Evolutionary conservation across 805 yeast species (phyloP), one percentile per base, ranked within the genome.

Genomic region (Candida multigemmis): DNA sequence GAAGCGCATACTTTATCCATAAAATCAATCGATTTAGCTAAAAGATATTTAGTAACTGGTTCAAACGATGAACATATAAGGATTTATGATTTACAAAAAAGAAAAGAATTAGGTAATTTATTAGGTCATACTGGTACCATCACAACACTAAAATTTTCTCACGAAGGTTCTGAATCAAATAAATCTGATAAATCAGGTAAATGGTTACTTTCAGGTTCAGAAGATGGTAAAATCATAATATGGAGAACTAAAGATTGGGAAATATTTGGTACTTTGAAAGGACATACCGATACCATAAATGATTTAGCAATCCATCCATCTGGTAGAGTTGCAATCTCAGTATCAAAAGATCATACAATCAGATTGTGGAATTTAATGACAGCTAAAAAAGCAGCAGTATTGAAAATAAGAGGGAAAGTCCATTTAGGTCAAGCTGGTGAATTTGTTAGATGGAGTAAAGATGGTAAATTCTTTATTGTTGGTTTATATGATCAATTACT

Each of bases 201-300:
- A 46, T 91, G 98, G 98, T 65, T 91, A 19, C 56, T 91, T 14
- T 79, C 93, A 8, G 94, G 91, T 1, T 81, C 87, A 2, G 94
- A 82, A 23, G 97, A 91, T 49, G 94, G 96, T 14, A 78, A 76
- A 33, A 75, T 91, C 24, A 72, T 85, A 27, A 70, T 91, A 22
- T 91, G 98, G 98, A 68, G 97, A 52, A 81, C 91, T 3, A 85
- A 83, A 50, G 98, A 91, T 56, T 91, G 98, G 98, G 97, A 91
- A 48, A 68, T 75, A 22, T 77, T 84, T 49, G 94, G 91, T 4
- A 74, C 77, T 9, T 61, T 91, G 51, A 86, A 86, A 50, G 97
- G 96, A 8, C 97, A 89, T 54, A 68, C 68, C 23, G 89, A 74
- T n/a, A 65, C 81, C 28, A 71, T 91, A 22, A 81, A 79, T 39